Evolutionary conservation across 106 monocot genomes (phyloP).

Genomic region (Xerophyta viscosa): DNA sequence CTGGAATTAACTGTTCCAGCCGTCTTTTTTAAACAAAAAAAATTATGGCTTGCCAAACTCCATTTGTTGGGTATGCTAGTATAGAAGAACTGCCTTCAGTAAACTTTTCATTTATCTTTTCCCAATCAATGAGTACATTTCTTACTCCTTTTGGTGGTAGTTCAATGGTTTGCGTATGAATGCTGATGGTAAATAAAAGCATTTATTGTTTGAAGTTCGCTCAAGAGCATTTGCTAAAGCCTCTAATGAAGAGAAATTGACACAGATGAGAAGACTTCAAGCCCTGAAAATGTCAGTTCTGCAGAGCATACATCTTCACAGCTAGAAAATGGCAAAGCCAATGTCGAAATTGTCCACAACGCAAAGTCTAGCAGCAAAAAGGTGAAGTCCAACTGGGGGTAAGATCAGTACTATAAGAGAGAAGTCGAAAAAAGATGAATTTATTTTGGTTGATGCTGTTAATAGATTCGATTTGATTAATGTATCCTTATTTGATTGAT

Average conservation of each 20-base stretch:
- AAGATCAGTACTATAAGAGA: no score
- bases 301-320: no score
- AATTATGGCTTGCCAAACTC: no score
- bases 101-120: no score
- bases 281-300: slow-evolving; percentile 16
- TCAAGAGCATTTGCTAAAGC: no score
- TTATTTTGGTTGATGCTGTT: no score
- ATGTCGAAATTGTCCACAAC: slow-evolving; percentile 15
- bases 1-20: neutral
- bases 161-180: neutral
- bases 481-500: no score
- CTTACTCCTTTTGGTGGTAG: neutral
- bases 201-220: neutral
- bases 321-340: slow-evolving; percentile 35
- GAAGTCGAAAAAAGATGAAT: no score
- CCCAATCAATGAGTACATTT: neutral
- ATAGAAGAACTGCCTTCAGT: no score
- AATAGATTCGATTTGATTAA: no score
- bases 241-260: slow-evolving; percentile 26
- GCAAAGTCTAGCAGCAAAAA: slow-evolving; percentile 13
- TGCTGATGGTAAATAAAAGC: slow-evolving; percentile 7
- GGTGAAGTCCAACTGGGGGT: no score
- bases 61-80: no score
- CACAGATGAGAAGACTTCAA: slow-evolving; percentile 40
- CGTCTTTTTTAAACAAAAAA: slow-evolving; percentile 1